Evolutionary conservation across 768 basidiomycete genomes (phyloP).

Genomic region (Tricholoma hemisulphureum): DNA sequence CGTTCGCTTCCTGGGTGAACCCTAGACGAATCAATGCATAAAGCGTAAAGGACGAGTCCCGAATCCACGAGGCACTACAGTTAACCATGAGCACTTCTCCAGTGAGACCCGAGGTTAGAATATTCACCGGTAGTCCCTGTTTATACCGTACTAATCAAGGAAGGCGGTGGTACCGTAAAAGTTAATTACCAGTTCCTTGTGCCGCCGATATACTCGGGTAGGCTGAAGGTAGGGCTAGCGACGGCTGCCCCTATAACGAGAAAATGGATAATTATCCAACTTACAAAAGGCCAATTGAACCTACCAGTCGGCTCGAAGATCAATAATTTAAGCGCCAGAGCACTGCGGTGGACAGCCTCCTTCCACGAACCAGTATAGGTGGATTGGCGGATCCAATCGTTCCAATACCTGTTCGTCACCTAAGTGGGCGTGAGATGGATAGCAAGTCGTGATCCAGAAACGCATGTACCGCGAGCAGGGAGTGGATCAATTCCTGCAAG

Average conservation of each 20-base stretch:
- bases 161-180: background rate
- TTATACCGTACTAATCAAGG: background rate
- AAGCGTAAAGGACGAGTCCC: slow-evolving; percentile 94
- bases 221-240: slow-evolving; percentile 91
- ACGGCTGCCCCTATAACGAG: slow-evolving; percentile 73
- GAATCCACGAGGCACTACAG: slow-evolving; percentile 78
- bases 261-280: background rate
- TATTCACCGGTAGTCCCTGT: slow-evolving; percentile 62
- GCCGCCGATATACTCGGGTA: slow-evolving; percentile 91
- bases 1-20: slow-evolving; percentile 89
- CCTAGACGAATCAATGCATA: slow-evolving; percentile 93
- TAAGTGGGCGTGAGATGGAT: background rate
- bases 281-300: background rate
- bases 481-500: slow-evolving; percentile 53
- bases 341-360: slow-evolving; percentile 90
- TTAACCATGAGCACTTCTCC: background rate
- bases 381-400: slow-evolving; percentile 82
- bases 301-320: slow-evolving; percentile 88
- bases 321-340: slow-evolving; percentile 88
- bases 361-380: slow-evolving; percentile 95
- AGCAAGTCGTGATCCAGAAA: background rate
- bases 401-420: slow-evolving; percentile 81
- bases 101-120: background rate
- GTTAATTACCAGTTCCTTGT: slow-evolving; percentile 74
- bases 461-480: slow-evolving; percentile 52